Conservation (phyloP, 768 basidiomycete species). For the Mycena kentingensis region DNA sequence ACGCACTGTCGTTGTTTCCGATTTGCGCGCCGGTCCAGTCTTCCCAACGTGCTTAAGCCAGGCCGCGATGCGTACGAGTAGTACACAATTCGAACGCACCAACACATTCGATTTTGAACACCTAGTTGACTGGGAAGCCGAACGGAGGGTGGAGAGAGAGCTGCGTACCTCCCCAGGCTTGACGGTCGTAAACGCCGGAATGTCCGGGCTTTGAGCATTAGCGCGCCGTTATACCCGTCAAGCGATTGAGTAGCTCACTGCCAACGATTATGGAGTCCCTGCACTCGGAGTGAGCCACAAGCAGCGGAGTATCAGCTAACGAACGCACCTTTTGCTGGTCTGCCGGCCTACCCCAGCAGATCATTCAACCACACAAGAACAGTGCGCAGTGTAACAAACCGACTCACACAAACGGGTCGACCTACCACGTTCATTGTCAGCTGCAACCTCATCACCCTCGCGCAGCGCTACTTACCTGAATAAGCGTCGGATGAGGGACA, state of each 20-base stretch:
- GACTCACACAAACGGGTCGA: conserved; percentile 70
- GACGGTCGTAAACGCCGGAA: conserved; percentile 61
- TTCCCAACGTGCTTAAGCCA: conserved; percentile 24
- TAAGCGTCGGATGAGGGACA: conserved; percentile 56
- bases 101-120: conserved; percentile 72
- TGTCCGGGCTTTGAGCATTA: conserved; percentile 50
- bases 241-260: conserved; percentile 48
- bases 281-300: not conserved
- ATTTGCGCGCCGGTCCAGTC: conserved; percentile 84
- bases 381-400: not conserved
- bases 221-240: not conserved
- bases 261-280: conserved; percentile 75
- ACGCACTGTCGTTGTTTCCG: conserved; percentile 70
- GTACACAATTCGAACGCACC: conserved; percentile 36
- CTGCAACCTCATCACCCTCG: not conserved
- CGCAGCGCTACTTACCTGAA: conserved; percentile 44
- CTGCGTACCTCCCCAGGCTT: conserved; percentile 57
- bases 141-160: not conserved
- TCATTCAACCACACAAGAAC: not conserved
- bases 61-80: not conserved
- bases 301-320: too few species aligned
- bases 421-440: conserved; percentile 37
- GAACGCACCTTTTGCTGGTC: conserved; percentile 61
- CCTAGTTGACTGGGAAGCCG: conserved; percentile 34
- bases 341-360: conserved; percentile 33